Base-by-base conservation (phyloP, 129 eudicot species). In the Ambrosia trifida region DNA sequence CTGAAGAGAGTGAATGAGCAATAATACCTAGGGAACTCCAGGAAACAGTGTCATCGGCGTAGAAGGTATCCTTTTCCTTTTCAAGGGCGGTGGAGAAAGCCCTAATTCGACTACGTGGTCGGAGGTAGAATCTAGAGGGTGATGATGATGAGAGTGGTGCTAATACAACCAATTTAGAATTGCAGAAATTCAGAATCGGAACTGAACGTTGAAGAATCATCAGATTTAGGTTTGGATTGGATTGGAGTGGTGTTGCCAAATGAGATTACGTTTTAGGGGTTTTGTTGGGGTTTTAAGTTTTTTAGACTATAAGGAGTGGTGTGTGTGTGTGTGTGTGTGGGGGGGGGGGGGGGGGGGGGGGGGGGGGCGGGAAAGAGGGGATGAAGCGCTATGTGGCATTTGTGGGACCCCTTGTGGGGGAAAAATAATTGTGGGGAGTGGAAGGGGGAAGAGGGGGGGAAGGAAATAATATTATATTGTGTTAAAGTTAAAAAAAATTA, bases 1-100 rank as follows among this genome's bases (percentile, higher is more conserved):
- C 83, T 4, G 63, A 78, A 31, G 96, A 85, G 5, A 90, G 17
- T 30, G 46, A 36, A 57, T 87, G 85, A 2, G 86, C 75, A 10
- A 94, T 80, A 10, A 94, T 80, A 10, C 98, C 98, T 20, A 94
- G 77, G 18, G 98, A 87, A 7, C 78, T 59, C 98, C 98, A 93
- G 1, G 98, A 79, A 45, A 94, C 90, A 38, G 60, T 70, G 54
- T 94, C 89, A 59, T 87, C 88, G 1, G 96, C 82, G 58, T 82
- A 84, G 77, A 94, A 94, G 9, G 84, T 82, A 38, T 81, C 91
- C 11, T 28, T 69, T 41, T 47, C 68, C 16, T 68, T 64, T 19
- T 52, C 78, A 24, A 20, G 57, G 45, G 46, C 70, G 49, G 33
- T 56, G 38, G 68, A 40, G 38, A 45, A 17, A 3, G 84, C 70